Conservation (phyloP, 2,329 filamentous ascomycete genomes). For the Colletotrichum sp. region DNA sequence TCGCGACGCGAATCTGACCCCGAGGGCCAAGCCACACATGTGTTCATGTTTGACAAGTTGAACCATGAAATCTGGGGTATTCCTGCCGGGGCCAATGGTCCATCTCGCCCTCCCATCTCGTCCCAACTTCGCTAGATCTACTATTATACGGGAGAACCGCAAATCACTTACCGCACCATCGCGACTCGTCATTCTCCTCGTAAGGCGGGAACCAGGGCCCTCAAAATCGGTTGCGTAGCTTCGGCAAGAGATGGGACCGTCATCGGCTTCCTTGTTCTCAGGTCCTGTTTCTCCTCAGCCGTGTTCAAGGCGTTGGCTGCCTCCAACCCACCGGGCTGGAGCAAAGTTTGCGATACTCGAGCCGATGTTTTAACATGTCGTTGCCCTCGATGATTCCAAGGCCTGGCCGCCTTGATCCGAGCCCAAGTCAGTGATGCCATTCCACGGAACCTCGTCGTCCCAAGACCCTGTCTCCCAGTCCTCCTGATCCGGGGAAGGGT, state of each 20-base stretch:
- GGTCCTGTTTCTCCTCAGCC: not conserved
- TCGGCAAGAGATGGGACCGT: not conserved
- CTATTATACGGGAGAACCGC: not conserved
- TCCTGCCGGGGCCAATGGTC: not conserved
- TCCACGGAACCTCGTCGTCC: not conserved
- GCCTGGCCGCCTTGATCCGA: not conserved
- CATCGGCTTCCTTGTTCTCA: not conserved
- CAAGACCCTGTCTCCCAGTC: not conserved
- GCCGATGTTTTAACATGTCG: not conserved
- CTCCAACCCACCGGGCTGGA: not conserved
- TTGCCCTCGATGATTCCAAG: not conserved
- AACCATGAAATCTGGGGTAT: constrained; percentile 3
- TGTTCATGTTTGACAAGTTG: constrained; percentile 1
- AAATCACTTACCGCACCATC: not conserved
- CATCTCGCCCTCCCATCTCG: not conserved
- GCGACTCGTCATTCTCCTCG: not conserved
- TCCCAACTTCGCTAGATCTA: not conserved
- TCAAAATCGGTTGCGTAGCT: not conserved
- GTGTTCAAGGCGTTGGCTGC: not conserved
- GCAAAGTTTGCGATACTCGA: not conserved
- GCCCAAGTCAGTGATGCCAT: not conserved
- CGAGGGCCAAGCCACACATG: not conserved
- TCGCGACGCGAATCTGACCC: constrained; percentile 12
- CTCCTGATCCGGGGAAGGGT: not conserved
- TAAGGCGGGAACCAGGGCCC: not conserved